Conservation (phyloP, 2,329 filamentous ascomycete genomes). For the Penicillium freii region DNA sequence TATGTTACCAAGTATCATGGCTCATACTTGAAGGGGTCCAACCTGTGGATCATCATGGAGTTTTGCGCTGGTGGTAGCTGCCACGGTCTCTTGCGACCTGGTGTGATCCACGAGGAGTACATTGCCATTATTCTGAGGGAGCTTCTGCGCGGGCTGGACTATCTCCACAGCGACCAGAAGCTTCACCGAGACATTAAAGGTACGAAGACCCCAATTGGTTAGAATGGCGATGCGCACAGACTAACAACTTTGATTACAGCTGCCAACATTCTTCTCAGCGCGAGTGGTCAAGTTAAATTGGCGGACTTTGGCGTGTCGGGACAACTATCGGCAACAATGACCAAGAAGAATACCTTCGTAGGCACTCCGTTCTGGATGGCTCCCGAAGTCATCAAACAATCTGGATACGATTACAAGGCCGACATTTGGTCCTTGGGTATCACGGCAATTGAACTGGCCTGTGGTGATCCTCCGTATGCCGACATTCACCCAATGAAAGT, state of each 20-base stretch:
- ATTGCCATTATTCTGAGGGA: slow-evolving; percentile 94
- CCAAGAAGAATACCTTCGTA: slow-evolving; percentile 98
- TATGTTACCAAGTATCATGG: slow-evolving; percentile 98
- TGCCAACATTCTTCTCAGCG: slow-evolving; percentile 84
- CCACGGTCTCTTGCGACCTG: slow-evolving; percentile 92
- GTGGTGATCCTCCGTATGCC: slow-evolving; percentile 89
- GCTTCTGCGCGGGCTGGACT: slow-evolving; percentile 83
- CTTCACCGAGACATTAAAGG: slow-evolving; percentile 95
- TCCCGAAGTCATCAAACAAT: slow-evolving; percentile 97
- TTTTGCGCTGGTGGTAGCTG: slow-evolving; percentile 97
- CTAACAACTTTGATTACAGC: slow-evolving; percentile 53
- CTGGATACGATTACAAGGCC: slow-evolving; percentile 94
- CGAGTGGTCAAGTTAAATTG: slow-evolving; percentile 92
- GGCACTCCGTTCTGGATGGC: slow-evolving; percentile 99
- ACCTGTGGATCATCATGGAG: slow-evolving; percentile 99
- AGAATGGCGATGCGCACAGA: neutral
- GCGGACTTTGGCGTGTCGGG: slow-evolving; percentile 97
- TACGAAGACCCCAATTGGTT: slow-evolving; percentile 34
- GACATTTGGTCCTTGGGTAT: slow-evolving; percentile 98
- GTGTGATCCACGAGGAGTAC: slow-evolving; percentile 86
- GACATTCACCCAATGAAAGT: slow-evolving; percentile 99
- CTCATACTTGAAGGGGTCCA: slow-evolving; percentile 91
- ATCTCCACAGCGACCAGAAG: slow-evolving; percentile 93
- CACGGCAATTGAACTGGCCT: slow-evolving; percentile 85
- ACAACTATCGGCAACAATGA: slow-evolving; percentile 96